phyloP scores from a whole-genome alignment of 306 rosid species.

The Coriaria nepalensis region DNA sequence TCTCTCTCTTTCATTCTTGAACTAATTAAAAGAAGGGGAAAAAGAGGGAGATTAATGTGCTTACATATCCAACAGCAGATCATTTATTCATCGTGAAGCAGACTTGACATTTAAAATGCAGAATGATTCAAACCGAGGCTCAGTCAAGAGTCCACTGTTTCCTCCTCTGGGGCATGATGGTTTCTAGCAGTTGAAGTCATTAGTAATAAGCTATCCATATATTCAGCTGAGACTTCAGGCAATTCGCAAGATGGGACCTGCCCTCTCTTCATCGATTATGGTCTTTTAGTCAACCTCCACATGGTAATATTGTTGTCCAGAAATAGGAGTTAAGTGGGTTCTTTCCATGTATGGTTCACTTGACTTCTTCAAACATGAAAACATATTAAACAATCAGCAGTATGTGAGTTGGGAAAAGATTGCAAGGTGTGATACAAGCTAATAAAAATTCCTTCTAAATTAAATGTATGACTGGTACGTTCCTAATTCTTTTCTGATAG shows the following conservation, averaged over 20 bases:
- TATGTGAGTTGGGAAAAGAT: too few relatives aligned
- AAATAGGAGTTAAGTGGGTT: constrained; percentile 13
- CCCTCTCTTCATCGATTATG: constrained; percentile 28
- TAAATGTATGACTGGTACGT: too few relatives aligned
- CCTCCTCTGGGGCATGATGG: constrained; percentile 42
- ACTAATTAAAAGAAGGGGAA: too few relatives aligned
- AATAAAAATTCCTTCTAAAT: too few relatives aligned
- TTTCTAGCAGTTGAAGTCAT: constrained; percentile 39
- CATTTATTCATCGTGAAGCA: constrained; percentile 8
- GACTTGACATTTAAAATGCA: constrained; percentile 25
- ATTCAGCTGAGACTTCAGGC: constrained; percentile 28
- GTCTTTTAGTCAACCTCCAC: constrained; percentile 10
- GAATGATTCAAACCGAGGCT: constrained; percentile 84
- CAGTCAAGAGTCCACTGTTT: constrained; percentile 60
- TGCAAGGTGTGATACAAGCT: too few relatives aligned
- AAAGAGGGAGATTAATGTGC: too few relatives aligned
- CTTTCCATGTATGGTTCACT: constrained; percentile 15
- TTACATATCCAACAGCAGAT: too few relatives aligned
- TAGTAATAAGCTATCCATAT: constrained; percentile 35
- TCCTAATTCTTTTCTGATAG: too few relatives aligned
- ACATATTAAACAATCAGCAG: background rate
- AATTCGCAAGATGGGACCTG: constrained; percentile 29
- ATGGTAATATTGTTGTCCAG: constrained; percentile 13
- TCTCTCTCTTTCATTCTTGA: background rate
- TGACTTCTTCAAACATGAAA: constrained; percentile 14